These are phyloP conservation scores for Colletotrichum shisoi DNA, from an alignment of 2,329 filamentous ascomycete genomes.

Conservation along the genomic window DNA sequence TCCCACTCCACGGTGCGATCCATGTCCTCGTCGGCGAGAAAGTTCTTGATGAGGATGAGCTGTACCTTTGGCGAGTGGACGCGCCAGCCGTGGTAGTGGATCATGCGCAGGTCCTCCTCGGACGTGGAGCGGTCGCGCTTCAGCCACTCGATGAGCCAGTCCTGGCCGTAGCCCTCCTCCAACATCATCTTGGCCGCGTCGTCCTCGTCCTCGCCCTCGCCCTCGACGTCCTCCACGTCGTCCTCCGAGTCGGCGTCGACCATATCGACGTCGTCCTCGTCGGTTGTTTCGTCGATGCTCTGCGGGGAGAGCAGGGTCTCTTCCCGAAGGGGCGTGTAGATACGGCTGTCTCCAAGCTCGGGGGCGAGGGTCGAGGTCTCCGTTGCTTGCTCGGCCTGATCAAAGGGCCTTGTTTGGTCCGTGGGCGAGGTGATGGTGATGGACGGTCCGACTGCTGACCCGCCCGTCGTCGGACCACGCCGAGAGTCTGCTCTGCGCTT, in stretches of 20 bases:
- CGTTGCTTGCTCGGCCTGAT: background rate
- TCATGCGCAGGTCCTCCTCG: conserved; percentile 32
- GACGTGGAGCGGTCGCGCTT: conserved; percentile 22
- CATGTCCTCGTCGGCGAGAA: conserved; percentile 59
- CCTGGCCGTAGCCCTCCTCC: conserved; percentile 9
- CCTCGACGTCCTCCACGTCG: background rate
- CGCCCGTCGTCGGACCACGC: background rate
- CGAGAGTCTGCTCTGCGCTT: background rate
- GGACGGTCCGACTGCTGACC: background rate
- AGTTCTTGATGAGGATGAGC: conserved; percentile 51
- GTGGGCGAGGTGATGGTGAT: conserved; percentile 6
- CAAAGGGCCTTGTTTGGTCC: background rate
- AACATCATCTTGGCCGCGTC: background rate
- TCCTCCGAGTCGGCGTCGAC: background rate
- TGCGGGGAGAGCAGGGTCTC: background rate
- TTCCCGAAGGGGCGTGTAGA: conserved; percentile 22
- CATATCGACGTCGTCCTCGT: conserved; percentile 24
- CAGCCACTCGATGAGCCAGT: conserved; percentile 38
- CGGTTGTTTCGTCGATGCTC: background rate
- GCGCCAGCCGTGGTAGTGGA: conserved; percentile 49
- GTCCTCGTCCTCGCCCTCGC: background rate
- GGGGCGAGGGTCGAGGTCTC: background rate
- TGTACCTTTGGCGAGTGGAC: conserved; percentile 48
- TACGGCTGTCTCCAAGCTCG: background rate
- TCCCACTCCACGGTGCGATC: conserved; percentile 54